Evolutionary conservation across 768 basidiomycete species (phyloP).

Genomic region (Hydnomerulius pinastri): DNA sequence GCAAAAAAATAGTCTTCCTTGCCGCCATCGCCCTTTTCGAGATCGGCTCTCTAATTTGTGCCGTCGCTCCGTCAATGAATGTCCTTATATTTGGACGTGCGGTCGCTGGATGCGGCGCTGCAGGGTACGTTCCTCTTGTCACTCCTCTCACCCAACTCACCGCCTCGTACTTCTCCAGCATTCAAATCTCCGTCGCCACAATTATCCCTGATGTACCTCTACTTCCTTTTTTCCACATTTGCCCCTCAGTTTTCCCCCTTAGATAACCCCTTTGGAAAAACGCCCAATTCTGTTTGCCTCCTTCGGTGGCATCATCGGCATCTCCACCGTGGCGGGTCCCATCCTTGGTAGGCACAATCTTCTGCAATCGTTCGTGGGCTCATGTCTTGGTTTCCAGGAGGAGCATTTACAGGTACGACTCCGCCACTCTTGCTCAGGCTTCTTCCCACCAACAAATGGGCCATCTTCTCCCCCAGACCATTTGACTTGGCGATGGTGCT

Average conservation of each 20-base stretch:
- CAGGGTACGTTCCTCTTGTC: constrained; percentile 31
- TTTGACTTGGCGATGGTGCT: constrained; percentile 42
- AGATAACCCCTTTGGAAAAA: constrained; percentile 30
- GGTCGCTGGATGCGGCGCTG: constrained; percentile 41
- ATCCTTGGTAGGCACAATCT: constrained; percentile 20
- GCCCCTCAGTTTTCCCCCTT: constrained; percentile 21
- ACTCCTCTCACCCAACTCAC: constrained; percentile 45
- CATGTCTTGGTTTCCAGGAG: constrained; percentile 15
- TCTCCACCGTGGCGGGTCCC: constrained; percentile 30
- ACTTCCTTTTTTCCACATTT: background rate
- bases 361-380: background rate
- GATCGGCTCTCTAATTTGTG: constrained; percentile 36
- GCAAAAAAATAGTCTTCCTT: constrained; percentile 33
- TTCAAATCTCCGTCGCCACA: constrained; percentile 21
- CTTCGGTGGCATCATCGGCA: constrained; percentile 40
- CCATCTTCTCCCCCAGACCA: constrained; percentile 2
- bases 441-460: background rate
- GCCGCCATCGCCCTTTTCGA: constrained; percentile 39
- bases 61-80: background rate
- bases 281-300: constrained; percentile 40
- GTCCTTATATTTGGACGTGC: background rate
- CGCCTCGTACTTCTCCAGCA: constrained; percentile 42
- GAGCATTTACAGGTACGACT: constrained; percentile 28
- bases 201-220: background rate
- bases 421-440: background rate